Base-by-base conservation (phyloP, 2,329 filamentous ascomycete species). In the Ampelomyces quisqualis region DNA sequence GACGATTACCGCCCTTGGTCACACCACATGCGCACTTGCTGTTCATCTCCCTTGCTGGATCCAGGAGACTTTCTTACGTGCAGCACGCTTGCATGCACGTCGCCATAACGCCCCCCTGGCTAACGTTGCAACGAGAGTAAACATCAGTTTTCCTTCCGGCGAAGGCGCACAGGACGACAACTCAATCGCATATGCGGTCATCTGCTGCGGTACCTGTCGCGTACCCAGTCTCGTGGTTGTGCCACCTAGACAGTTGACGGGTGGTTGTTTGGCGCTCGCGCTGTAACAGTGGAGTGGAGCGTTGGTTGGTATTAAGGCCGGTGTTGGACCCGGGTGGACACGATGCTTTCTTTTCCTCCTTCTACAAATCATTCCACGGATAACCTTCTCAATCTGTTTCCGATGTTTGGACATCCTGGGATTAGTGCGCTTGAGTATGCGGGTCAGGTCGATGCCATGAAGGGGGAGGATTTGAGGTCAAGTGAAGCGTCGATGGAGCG, bases 391-490 rank as follows among this genome's bases (percentile, higher is more conserved):
- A 55, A 60, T 24, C 51, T 45, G 10, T 57, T 58, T 38, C 53
- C 53, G 38, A 66, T 64, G 60, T 62, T 66, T 37, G 64, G 60
- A 11, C 55, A 66, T 45, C 60, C 58, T 34, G 56, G 62, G 10
- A 60, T 64, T 34, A 62, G 57, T 53, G 59, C 61, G 18, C 51
- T 63, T 28, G 60, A 65, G 36, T 67, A 60, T 44, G 62, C 60
- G 7, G 56, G 60, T 20, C 43, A 39, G 34, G 38, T 50, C 24
- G 53, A 50, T 15, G 43, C 33, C 17, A 47, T 32, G 21, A 42
- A 45, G 43, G 49, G 54, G 34, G 49, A 44, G 39, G 47, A 38
- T 34, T 41, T 44, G 44, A 55, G 50, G 36, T 40, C 47, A 32
- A 48, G 51, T 43, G 47, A 39, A 13, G 32, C 45, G 14, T 54